phyloP scores from a whole-genome alignment of 352 stramenopile genomes.

The Globisporangium takayamanum region DNA sequence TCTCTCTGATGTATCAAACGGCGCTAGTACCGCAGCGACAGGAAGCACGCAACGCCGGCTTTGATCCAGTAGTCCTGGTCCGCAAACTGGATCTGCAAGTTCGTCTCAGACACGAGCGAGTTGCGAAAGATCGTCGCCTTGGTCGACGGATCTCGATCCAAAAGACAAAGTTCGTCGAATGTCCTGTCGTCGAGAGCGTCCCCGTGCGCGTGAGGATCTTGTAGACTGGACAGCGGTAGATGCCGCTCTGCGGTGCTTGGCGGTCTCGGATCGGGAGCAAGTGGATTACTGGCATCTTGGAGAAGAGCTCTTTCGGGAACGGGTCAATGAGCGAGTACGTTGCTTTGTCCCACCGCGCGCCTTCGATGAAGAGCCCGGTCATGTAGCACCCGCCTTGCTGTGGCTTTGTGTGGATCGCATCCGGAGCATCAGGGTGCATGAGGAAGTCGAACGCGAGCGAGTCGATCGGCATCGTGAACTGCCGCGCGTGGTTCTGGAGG shows the following conservation, averaged over 20 bases:
- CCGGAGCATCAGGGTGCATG: slow-evolving; percentile 48
- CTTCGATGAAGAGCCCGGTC: slow-evolving; percentile 89
- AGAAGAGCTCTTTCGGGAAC: slow-evolving; percentile 90
- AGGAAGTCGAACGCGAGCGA: slow-evolving; percentile 78
- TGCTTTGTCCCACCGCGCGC: slow-evolving; percentile 82
- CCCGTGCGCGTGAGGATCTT: slow-evolving; percentile 92
- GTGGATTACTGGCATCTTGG: slow-evolving; percentile 87
- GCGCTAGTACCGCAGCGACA: slow-evolving; percentile 88
- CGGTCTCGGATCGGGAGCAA: slow-evolving; percentile 81
- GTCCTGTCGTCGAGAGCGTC: slow-evolving; percentile 93
- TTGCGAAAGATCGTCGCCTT: slow-evolving; percentile 77
- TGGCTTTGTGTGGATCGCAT: slow-evolving; percentile 26
- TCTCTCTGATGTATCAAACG: background rate
- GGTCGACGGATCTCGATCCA: slow-evolving; percentile 92
- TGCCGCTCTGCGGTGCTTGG: slow-evolving; percentile 56
- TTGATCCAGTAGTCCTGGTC: slow-evolving; percentile 96
- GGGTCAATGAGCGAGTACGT: slow-evolving; percentile 80
- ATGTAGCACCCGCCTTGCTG: slow-evolving; percentile 84
- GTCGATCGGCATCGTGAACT: slow-evolving; percentile 76
- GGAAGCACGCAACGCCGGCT: slow-evolving; percentile 92
- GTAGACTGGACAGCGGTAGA: slow-evolving; percentile 94
- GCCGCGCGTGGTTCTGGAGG: slow-evolving; percentile 61
- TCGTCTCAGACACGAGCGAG: slow-evolving; percentile 91
- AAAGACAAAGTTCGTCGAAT: slow-evolving; percentile 97
- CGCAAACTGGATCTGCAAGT: slow-evolving; percentile 83